Base-by-base conservation (phyloP, 2,329 filamentous ascomycete genomes). In the Diaporthe vaccinii region DNA sequence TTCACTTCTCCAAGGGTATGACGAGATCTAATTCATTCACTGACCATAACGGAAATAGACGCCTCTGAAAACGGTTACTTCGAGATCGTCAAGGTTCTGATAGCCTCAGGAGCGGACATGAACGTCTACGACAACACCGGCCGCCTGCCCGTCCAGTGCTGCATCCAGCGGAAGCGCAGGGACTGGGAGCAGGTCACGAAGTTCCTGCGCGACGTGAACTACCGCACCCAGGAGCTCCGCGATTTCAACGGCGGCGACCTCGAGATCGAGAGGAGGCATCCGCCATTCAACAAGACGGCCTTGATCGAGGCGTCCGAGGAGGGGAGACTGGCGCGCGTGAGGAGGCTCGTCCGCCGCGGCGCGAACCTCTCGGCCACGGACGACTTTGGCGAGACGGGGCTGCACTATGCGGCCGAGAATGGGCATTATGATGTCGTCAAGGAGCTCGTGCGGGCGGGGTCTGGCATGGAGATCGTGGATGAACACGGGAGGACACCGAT, bases 21-120 rank as follows among this genome's bases (percentile, higher is more conserved):
- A 41, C 5, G 31, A 36, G 20, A n/a, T 5, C 20, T 7, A 0
- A 0, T 14, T n/a, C 1, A 25, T 25, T 17, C 28, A 28, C 46
- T 53, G 1, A 53, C 46, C 22, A 28, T 10, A 2, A 20, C 5
- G 31, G 14, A 25, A 39, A 7, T 20, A 68, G 65, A 68, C 8
- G 70, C 70, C 1, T n/a, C 70, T 14, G 70, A 72, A 39, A 72
- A 72, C 22, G 70, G 70, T 10, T 41, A 72, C 55, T 72, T 25
- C 8, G 53, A 72, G 28, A 51, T 72, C 22, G 70, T 72, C 55
- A 72, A 72, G 31, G 9, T 72, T 10, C 57, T 72, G 2, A 28
- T 72, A 9, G 70, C 70, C 20, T 59, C 53, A 36, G 70, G 70
- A 14, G 70, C 70, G 34, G 70, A 72, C 22, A 61, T 72, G 70